Evolutionary conservation across 805 yeast species (phyloP).

Genomic region (Wickerhamiella occidentalis): DNA sequence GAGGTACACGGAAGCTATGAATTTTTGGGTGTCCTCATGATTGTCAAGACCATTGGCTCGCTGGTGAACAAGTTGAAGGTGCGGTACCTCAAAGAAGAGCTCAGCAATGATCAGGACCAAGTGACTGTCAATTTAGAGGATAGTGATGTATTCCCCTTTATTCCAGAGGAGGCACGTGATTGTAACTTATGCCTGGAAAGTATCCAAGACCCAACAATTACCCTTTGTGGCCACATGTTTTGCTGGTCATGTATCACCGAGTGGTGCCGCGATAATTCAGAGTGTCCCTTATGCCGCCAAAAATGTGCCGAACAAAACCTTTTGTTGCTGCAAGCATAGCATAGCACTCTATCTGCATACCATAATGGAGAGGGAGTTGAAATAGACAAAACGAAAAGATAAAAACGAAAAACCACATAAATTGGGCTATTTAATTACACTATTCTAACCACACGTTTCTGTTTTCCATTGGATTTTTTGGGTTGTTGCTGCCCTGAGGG

Average conservation of each 20-base stretch:
- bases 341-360: neutral
- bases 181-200: slow-evolving; percentile 77
- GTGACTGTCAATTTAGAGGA: slow-evolving; percentile 37
- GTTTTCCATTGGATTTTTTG: neutral
- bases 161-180: slow-evolving; percentile 55
- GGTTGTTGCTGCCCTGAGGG: neutral
- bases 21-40: slow-evolving; percentile 41
- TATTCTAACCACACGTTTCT: neutral
- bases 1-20: slow-evolving; percentile 43
- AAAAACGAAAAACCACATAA: neutral
- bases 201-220: slow-evolving; percentile 73
- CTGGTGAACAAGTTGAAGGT: slow-evolving; percentile 14
- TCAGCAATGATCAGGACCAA: slow-evolving; percentile 14
- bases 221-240: slow-evolving; percentile 84
- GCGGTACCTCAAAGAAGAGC: slow-evolving; percentile 10
- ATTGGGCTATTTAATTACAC: neutral
- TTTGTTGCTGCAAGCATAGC: slow-evolving; percentile 38
- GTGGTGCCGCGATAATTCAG: slow-evolving; percentile 80
- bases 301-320: slow-evolving; percentile 49
- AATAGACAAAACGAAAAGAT: no score
- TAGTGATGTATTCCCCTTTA: slow-evolving; percentile 45
- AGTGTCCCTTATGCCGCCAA: slow-evolving; percentile 86
- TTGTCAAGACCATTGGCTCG: slow-evolving; percentile 22
- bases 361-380: no score
- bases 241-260: slow-evolving; percentile 87